phyloP scores from a whole-genome alignment of 139 green algal genomes.

The Picochlorum sp. region DNA sequence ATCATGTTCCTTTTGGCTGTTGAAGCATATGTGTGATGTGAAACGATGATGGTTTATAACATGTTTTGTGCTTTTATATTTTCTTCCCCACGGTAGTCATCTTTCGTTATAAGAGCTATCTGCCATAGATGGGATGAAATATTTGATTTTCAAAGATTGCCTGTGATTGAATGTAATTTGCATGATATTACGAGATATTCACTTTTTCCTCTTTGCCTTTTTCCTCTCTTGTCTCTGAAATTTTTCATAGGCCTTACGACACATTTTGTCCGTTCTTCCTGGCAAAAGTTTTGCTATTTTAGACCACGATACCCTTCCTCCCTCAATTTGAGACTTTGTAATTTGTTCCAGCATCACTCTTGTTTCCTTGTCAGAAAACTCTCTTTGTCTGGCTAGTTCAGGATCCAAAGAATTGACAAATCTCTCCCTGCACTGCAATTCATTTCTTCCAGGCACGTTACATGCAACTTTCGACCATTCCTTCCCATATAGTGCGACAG shows the following conservation, averaged over 20 bases:
- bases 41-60: too few species aligned
- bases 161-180: too few species aligned
- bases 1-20: too few species aligned
- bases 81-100: too few species aligned
- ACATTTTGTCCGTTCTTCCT: slow-evolving; percentile 22
- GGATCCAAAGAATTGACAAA: slow-evolving; percentile 25
- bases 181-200: background rate
- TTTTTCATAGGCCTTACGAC: background rate
- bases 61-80: too few species aligned
- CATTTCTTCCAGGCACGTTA: slow-evolving; percentile 19
- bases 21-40: too few species aligned
- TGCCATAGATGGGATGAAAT: too few species aligned
- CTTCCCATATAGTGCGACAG: slow-evolving; percentile 15
- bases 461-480: slow-evolving; percentile 20
- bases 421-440: slow-evolving; percentile 15
- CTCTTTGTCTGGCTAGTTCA: background rate
- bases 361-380: background rate
- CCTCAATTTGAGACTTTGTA: background rate
- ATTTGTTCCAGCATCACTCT: background rate
- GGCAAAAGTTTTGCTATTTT: slow-evolving; percentile 8
- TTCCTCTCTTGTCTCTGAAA: background rate
- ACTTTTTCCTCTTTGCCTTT: background rate
- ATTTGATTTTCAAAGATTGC: too few species aligned
- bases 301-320: slow-evolving; percentile 17
- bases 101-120: too few species aligned